Percentiles rank a stretch among this genome's conserved stretches.
These are phyloP conservation scores for Juglanconis juglandina DNA, from an alignment of 2,329 filamentous ascomycete genomes.

Conservation along the genomic window DNA sequence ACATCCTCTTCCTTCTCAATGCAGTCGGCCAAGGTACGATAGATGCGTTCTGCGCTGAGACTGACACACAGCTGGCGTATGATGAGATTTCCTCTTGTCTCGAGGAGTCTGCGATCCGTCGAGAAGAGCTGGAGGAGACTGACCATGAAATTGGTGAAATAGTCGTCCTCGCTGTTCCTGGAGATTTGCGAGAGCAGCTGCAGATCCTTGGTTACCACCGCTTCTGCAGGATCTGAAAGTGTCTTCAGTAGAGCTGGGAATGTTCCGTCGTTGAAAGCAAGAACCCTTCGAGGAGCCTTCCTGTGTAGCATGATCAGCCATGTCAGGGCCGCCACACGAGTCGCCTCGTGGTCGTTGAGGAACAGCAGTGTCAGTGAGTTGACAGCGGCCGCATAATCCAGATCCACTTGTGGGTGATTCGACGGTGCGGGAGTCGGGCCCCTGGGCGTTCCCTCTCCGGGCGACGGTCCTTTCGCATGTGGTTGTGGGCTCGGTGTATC, in stretches of 20 bases:
- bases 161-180: constrained; percentile 91
- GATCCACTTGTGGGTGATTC: constrained; percentile 57
- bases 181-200: constrained; percentile 95
- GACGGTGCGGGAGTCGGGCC: constrained; percentile 40
- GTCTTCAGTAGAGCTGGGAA: constrained; percentile 96
- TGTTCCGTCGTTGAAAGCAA: constrained; percentile 94
- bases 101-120: constrained; percentile 84
- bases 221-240: constrained; percentile 89
- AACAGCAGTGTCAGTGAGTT: constrained; percentile 91
- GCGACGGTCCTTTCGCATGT: constrained; percentile 35
- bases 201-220: constrained; percentile 90
- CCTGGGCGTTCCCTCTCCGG: constrained; percentile 35
- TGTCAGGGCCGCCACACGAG: constrained; percentile 84
- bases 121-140: constrained; percentile 93
- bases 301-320: constrained; percentile 98
- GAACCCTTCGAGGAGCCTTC: constrained; percentile 87
- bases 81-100: constrained; percentile 91
- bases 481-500: constrained; percentile 52
- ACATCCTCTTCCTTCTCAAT: constrained; percentile 97
- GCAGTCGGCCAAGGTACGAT: constrained; percentile 90
- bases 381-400: constrained; percentile 96
- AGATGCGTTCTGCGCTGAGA: constrained; percentile 90
- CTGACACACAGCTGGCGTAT: constrained; percentile 93
- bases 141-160: constrained; percentile 98
- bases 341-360: constrained; percentile 94